phyloP scores from a whole-genome alignment of 75 land plant genomes.

The Sequoia sempervirens region DNA sequence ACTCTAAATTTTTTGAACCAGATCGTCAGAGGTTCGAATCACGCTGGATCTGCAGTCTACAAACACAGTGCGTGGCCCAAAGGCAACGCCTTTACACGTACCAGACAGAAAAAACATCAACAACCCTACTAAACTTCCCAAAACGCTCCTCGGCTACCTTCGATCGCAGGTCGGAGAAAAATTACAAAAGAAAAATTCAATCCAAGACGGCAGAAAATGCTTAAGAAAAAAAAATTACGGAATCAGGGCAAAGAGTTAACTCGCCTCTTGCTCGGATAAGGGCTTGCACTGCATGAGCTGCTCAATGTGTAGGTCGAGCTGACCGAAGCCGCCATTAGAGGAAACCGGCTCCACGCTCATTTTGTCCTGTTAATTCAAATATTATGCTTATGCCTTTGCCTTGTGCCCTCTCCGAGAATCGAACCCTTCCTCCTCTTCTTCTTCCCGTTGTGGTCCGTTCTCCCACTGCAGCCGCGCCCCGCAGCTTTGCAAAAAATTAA shows the following conservation, averaged over 20 bases:
- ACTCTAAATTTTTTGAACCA: not conserved
- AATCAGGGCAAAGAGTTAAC: not conserved
- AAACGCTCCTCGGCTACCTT: not conserved
- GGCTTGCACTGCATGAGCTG: constrained; percentile 99
- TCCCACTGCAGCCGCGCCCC: not conserved
- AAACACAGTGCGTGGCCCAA: not conserved
- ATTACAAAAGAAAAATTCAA: not conserved
- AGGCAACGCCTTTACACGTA: not conserved
- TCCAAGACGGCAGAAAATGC: not conserved
- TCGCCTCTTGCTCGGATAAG: constrained; percentile 77
- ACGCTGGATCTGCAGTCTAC: not conserved
- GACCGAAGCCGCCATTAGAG: constrained; percentile 51
- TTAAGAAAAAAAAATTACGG: not conserved
- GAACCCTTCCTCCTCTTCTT: not conserved
- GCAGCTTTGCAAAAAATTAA: not conserved
- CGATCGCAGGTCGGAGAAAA: not conserved
- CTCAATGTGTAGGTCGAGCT: constrained; percentile 79
- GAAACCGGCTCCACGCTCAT: constrained; percentile 32
- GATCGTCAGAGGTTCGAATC: not conserved
- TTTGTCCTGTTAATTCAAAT: constrained; percentile 4
- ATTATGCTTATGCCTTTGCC: not conserved
- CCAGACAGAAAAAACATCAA: not conserved
- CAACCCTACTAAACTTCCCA: not conserved
- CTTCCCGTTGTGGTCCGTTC: not conserved
- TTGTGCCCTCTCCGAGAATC: not conserved